Percentiles rank a stretch among this genome's conserved stretches.
Conservation (phyloP, 2,329 filamentous ascomycete species). For the Acephala macrosclerotiorum region DNA sequence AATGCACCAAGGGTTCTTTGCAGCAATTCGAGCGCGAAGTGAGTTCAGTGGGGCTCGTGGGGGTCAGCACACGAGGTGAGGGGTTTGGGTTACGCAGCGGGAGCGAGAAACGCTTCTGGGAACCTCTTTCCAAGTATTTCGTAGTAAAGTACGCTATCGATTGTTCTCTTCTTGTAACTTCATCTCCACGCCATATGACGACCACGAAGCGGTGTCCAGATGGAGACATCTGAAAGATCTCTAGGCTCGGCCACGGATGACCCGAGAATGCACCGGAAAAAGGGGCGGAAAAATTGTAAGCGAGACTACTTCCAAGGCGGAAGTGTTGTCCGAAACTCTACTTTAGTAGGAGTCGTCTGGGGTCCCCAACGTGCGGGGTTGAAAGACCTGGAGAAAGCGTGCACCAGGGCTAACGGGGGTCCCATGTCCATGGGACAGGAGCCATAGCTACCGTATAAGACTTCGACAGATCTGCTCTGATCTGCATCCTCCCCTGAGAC, state of each 20-base stretch:
- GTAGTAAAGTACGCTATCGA: too few relatives aligned
- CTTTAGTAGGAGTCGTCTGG: background rate
- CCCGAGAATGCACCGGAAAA: background rate
- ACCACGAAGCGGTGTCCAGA: background rate
- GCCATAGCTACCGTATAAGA: background rate
- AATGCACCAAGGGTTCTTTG: background rate
- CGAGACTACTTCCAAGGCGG: background rate
- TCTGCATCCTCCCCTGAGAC: background rate
- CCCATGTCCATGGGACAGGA: background rate
- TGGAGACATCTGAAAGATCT: background rate
- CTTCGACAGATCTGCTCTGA: background rate
- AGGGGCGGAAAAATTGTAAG: background rate
- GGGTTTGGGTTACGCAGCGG: too few relatives aligned
- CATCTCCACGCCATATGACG: too few relatives aligned
- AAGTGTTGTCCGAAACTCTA: background rate
- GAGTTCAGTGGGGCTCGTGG: background rate
- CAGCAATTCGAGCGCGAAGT: background rate
- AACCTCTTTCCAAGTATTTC: too few relatives aligned
- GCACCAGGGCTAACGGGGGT: slow-evolving; percentile 6
- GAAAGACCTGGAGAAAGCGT: background rate
- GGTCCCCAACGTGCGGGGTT: slow-evolving; percentile 12
- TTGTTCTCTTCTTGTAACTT: background rate
- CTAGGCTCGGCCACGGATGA: background rate
- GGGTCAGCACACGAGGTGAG: too few relatives aligned
- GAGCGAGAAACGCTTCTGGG: too few relatives aligned